A percentile compares a stretch with the other conserved stretches of the same genome.
Evolutionary conservation across 2,329 filamentous ascomycete genomes (phyloP).

Genomic region (Magnaporthales sp.): DNA sequence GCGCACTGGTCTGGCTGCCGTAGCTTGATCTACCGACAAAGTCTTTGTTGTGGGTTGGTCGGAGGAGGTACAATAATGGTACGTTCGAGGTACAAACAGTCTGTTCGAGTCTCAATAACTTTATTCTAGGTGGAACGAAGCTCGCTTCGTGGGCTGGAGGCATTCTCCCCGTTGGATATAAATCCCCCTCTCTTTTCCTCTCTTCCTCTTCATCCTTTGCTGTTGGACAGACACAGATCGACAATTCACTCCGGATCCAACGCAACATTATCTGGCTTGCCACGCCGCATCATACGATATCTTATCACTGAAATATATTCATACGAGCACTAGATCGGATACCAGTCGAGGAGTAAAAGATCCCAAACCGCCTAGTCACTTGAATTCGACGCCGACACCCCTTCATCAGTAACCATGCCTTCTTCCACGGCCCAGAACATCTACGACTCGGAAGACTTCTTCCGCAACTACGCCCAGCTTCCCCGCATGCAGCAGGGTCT

Average conservation of each 20-base stretch:
- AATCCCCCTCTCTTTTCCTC: background rate
- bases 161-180: background rate
- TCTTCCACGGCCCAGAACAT: conserved; percentile 13
- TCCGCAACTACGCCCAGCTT: conserved; percentile 4
- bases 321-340: background rate
- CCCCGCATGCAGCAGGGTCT: conserved; percentile 14
- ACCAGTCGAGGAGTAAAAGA: background rate
- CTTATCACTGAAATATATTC: background rate
- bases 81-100: background rate
- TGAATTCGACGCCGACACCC: background rate
- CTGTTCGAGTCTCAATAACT: background rate
- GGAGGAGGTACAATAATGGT: background rate
- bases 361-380: background rate
- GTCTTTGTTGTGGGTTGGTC: background rate
- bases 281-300: background rate
- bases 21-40: background rate
- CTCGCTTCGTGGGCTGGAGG: background rate
- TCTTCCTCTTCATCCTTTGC: background rate
- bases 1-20: background rate
- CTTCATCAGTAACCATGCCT: background rate
- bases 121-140: background rate
- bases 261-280: background rate
- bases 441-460: conserved; percentile 8
- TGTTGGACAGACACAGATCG: background rate
- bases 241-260: background rate